Evolutionary conservation across 1,139 yeast species (phyloP).

Genomic region (Protomyces arabidopsidicola): DNA sequence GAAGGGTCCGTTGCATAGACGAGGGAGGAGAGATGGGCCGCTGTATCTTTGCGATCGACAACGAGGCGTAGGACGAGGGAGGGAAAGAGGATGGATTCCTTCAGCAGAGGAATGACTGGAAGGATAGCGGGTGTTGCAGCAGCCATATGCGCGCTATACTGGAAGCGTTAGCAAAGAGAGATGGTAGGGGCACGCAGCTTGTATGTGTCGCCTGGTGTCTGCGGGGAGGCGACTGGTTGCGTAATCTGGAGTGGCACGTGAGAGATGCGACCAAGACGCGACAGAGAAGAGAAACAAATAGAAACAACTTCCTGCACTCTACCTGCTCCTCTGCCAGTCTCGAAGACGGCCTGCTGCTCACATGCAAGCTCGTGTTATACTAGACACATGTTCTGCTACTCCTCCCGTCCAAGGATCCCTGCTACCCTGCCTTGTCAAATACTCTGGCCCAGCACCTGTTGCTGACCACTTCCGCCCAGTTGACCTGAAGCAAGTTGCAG

Average conservation of each 20-base stretch:
- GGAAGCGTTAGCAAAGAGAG: too few species aligned
- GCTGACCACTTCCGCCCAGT: slow-evolving; percentile 8
- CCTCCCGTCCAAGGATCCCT: slow-evolving; percentile 1
- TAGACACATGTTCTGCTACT: background rate
- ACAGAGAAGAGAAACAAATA: too few species aligned
- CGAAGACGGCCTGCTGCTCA: too few species aligned
- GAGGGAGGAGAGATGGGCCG: background rate
- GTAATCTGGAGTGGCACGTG: too few species aligned
- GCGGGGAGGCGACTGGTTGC: too few species aligned
- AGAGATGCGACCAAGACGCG: too few species aligned
- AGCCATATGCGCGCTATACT: background rate
- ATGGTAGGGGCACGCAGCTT: too few species aligned
- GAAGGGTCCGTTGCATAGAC: background rate
- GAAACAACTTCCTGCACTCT: too few species aligned
- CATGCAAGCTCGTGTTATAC: background rate
- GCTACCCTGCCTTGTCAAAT: slow-evolving; percentile 23
- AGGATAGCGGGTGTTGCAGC: background rate
- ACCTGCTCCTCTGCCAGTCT: too few species aligned
- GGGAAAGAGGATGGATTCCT: slow-evolving; percentile 15
- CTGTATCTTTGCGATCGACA: slow-evolving; percentile 8
- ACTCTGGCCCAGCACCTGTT: slow-evolving; percentile 21
- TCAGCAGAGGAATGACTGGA: slow-evolving; percentile 16
- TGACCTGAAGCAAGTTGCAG: background rate
- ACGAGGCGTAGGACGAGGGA: slow-evolving; percentile 17
- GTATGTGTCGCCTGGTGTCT: too few species aligned